Evolutionary conservation across 179 eudicot genomes (phyloP), one percentile per base, ranked within the genome.

Genomic region (Vitellaria paradoxa): DNA sequence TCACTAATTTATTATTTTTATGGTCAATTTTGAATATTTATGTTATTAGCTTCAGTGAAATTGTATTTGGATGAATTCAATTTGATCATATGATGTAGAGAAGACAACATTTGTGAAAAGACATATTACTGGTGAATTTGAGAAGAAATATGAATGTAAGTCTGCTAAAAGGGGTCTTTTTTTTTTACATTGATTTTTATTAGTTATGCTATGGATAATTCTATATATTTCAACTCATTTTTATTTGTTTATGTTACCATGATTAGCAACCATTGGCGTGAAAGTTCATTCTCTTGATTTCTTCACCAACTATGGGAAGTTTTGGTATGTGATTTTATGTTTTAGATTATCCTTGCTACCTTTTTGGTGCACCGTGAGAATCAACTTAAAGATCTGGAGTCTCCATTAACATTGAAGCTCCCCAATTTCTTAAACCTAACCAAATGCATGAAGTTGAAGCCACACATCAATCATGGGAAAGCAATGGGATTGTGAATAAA

Each of bases 301-400:
- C 80, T 78, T 81, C 66, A 87, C 89, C 2, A 87, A 87, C 81
- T 87, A 88, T 71, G 89, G 89, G 37, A 82, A 85, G 45, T 81
- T 87, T 74, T 68, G 89, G 49, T 87, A n/a, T n/a, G n/a, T 94
- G 60, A 91, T 96, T 69, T 74, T 87, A 64, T 80, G 88, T 45
- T 82, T 88, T 73, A 96, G 93, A 23, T 84, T 88, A 47, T 86
- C 92, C 20, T 80, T 96, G 82, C 86, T 85, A 68, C 97, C 97
- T 9, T 96, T 93, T 81, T 96, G 99, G 98, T 81, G 88, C 99
- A 92, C 76, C 86, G 89, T 40, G 90, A 96, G 80, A 81, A 78
- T 56, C 85, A 85, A 81, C 87, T 96, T 63, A 86, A 85, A 80
- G 90, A 77, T 75, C 84, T 96, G 65, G 96, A 91, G 85, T 74